A percentile compares a stretch with the other conserved stretches of the same genome.
These are phyloP conservation scores for Plectranthus barbatus DNA, from an alignment of 257 asterid species.

Conservation along the genomic window DNA sequence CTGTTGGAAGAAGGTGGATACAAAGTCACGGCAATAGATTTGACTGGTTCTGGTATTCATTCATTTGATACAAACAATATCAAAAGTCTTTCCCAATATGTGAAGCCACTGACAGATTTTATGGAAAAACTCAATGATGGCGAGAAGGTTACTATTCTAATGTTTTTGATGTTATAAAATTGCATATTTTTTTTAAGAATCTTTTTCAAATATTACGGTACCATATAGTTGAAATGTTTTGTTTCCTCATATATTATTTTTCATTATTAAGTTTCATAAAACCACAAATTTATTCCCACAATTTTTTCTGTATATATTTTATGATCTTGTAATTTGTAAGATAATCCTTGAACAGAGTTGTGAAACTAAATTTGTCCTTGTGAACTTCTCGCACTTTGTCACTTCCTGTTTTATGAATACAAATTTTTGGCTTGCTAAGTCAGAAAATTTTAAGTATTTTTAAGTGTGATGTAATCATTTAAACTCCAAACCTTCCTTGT, in stretches of 20 bases:
- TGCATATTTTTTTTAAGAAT: not conserved
- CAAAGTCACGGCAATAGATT: conserved; percentile 91
- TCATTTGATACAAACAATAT: conserved; percentile 80
- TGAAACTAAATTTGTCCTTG: not conserved
- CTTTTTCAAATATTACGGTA: too few species aligned
- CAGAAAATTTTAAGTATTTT: not conserved
- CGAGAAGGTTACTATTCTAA: conserved; percentile 55
- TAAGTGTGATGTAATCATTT: not conserved
- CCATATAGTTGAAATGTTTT: too few species aligned
- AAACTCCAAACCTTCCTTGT: not conserved
- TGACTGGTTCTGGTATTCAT: conserved; percentile 94
- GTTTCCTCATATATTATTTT: too few species aligned
- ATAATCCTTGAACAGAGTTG: too few species aligned
- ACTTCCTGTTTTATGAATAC: not conserved
- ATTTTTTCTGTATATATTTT: too few species aligned
- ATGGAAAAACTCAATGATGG: conserved; percentile 66
- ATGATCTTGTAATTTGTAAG: too few species aligned
- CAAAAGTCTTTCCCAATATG: conserved; percentile 72
- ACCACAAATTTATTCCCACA: too few species aligned
- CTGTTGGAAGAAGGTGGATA: conserved; percentile 79
- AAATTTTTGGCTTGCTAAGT: not conserved
- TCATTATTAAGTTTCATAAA: too few species aligned
- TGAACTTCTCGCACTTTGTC: not conserved
- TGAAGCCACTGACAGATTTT: conserved; percentile 72
- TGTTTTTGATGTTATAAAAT: not conserved